Conservation (phyloP, 805 yeast genomes). For the Pichia phayaonensis region DNA sequence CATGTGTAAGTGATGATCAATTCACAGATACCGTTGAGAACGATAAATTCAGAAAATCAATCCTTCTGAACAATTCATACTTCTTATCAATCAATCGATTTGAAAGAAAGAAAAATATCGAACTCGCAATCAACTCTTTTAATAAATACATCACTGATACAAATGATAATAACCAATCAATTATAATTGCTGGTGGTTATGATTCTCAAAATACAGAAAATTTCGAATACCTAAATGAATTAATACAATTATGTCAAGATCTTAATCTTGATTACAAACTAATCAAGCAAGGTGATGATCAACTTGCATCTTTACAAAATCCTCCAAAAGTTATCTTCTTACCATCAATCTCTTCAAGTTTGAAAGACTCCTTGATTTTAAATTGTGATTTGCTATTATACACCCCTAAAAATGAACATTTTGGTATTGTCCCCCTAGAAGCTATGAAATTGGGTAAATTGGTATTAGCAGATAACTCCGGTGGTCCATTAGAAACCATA, state of each 20-base stretch:
- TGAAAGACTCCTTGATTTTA: conserved; percentile 56
- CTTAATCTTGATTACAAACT: conserved; percentile 3
- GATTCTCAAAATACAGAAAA: conserved; percentile 73
- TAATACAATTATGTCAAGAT: conserved; percentile 40
- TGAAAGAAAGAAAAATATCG: conserved; percentile 78
- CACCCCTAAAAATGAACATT: conserved; percentile 90
- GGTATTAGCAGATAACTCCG: conserved; percentile 78
- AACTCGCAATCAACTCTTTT: conserved; percentile 67
- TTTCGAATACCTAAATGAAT: conserved; percentile 57
- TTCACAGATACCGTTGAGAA: conserved; percentile 7
- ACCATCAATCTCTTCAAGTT: conserved; percentile 65
- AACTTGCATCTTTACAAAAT: neutral
- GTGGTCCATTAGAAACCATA: conserved; percentile 88
- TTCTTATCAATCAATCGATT: conserved; percentile 81
- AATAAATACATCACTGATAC: conserved; percentile 35
- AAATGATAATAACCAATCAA: conserved; percentile 30
- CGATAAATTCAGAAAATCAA: conserved; percentile 26
- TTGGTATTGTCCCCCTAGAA: conserved; percentile 96
- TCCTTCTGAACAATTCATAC: conserved; percentile 32
- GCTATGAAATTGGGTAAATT: conserved; percentile 82
- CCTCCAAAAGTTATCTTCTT: conserved; percentile 38
- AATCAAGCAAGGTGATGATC: neutral
- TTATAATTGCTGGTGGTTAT: conserved; percentile 87
- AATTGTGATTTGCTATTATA: conserved; percentile 59
- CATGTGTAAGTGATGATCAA: conserved; percentile 55